Percentiles rank a stretch among this genome's conserved stretches.
Conservation (phyloP, 1,139 yeast species). For the Pichia sp. region DNA sequence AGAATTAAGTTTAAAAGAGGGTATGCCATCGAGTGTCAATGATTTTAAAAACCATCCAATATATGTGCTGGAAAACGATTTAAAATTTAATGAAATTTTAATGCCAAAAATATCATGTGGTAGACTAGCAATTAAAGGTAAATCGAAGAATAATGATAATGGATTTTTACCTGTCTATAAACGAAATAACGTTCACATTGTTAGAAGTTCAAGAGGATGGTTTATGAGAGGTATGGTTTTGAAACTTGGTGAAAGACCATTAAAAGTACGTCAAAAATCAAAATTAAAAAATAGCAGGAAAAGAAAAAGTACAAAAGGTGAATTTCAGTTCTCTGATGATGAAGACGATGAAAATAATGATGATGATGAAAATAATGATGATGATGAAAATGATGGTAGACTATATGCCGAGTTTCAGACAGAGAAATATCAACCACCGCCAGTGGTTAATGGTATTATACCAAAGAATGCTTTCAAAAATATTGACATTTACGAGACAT, state of each 20-base stretch:
- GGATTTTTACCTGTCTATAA: slow-evolving; percentile 54
- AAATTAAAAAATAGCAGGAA: slow-evolving; percentile 10
- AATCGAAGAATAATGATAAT: slow-evolving; percentile 29
- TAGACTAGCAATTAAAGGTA: slow-evolving; percentile 42
- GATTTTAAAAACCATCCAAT: slow-evolving; percentile 86
- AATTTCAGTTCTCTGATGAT: slow-evolving; percentile 28
- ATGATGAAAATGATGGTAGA: slow-evolving; percentile 40
- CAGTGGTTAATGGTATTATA: slow-evolving; percentile 56
- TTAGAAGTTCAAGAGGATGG: slow-evolving; percentile 82
- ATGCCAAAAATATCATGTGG: slow-evolving; percentile 73
- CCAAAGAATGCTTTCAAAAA: slow-evolving; percentile 77
- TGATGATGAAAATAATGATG: slow-evolving; percentile 35
- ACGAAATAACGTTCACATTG: slow-evolving; percentile 53
- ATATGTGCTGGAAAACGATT: slow-evolving; percentile 73
- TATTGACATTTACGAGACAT: slow-evolving; percentile 66
- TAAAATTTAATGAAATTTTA: slow-evolving; percentile 65
- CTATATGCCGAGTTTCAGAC: slow-evolving; percentile 79
- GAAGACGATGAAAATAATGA: slow-evolving; percentile 38
- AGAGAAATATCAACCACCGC: slow-evolving; percentile 59
- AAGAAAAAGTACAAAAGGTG: slow-evolving; percentile 22
- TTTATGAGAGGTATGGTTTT: slow-evolving; percentile 71
- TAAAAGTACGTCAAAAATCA: slow-evolving; percentile 35
- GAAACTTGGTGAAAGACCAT: slow-evolving; percentile 62
- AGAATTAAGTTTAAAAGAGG: slow-evolving; percentile 65
- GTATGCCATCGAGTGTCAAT: slow-evolving; percentile 76